Conservation (phyloP, 1,284 basidiomycete species). For the Puccinia sorghi region DNA sequence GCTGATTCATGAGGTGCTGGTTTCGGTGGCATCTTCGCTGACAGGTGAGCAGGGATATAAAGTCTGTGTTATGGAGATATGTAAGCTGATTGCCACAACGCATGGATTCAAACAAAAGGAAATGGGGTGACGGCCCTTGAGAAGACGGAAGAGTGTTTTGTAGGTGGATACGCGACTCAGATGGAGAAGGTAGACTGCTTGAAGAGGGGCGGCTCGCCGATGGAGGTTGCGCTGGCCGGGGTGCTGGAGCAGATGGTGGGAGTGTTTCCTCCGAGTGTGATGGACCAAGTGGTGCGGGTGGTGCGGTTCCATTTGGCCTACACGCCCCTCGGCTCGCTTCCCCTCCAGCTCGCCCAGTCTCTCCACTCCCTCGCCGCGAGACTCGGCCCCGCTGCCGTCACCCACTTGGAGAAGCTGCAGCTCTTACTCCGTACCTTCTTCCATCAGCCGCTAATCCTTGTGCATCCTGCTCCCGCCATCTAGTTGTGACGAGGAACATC, state of each 20-base stretch:
- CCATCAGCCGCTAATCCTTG: neutral
- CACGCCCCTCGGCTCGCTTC: neutral
- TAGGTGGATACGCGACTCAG: neutral
- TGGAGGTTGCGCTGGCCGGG: neutral
- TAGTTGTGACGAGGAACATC: neutral
- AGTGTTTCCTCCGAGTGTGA: neutral
- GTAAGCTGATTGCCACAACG: neutral
- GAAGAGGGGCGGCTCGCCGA: neutral
- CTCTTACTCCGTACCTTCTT: neutral
- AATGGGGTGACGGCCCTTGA: conserved; percentile 13
- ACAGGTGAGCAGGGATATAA: neutral
- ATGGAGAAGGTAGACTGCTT: neutral
- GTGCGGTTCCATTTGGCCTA: conserved; percentile 3
- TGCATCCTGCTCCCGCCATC: too few species aligned
- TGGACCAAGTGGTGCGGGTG: neutral
- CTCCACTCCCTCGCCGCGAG: neutral
- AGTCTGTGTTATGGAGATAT: too few species aligned
- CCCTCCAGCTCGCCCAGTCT: neutral
- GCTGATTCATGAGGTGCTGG: neutral
- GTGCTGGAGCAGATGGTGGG: conserved; percentile 6
- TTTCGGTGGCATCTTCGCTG: neutral
- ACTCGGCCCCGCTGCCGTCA: neutral
- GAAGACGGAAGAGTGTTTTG: neutral
- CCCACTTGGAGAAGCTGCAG: neutral
- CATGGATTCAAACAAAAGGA: neutral